These are phyloP conservation scores for Urochloa ruziziensis DNA, from an alignment of 176 grass and related monocot genomes.

Conservation along the genomic window DNA sequence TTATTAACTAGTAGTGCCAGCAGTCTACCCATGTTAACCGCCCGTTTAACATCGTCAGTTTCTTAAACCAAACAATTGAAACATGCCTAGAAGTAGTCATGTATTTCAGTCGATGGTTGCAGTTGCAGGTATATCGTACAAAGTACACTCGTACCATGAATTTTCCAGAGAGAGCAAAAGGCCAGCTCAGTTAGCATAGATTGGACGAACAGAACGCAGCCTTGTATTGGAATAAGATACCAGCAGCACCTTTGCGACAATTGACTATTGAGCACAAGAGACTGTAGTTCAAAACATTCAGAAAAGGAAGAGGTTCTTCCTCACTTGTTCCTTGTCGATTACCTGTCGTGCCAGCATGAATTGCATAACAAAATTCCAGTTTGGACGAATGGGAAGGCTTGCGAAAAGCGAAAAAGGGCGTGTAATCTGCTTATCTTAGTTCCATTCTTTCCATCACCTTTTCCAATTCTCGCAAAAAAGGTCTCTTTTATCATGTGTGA, in stretches of 20 bases:
- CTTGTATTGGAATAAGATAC: conserved; percentile 8
- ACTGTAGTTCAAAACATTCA: background rate
- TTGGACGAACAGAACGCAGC: background rate
- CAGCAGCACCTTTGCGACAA: background rate
- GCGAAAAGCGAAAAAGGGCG: background rate
- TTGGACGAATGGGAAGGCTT: background rate
- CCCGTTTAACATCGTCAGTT: background rate
- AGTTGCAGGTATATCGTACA: background rate
- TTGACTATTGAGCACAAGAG: background rate
- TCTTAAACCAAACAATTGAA: background rate
- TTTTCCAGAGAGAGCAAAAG: background rate
- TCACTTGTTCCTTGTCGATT: background rate
- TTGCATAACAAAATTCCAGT: background rate
- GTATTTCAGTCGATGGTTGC: background rate
- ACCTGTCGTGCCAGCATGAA: background rate
- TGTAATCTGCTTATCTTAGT: conserved; percentile 7
- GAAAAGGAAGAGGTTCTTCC: background rate
- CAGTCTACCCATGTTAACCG: background rate
- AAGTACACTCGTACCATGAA: background rate
- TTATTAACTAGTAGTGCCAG: background rate
- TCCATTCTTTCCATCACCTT: conserved; percentile 20
- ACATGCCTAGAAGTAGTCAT: background rate
- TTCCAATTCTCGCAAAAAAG: conserved; percentile 11
- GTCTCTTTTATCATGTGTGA: background rate
- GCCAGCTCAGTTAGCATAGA: background rate